Evolutionary conservation across 2,329 filamentous ascomycete genomes (phyloP).

Genomic region (Sarocladiaceae sp.): DNA sequence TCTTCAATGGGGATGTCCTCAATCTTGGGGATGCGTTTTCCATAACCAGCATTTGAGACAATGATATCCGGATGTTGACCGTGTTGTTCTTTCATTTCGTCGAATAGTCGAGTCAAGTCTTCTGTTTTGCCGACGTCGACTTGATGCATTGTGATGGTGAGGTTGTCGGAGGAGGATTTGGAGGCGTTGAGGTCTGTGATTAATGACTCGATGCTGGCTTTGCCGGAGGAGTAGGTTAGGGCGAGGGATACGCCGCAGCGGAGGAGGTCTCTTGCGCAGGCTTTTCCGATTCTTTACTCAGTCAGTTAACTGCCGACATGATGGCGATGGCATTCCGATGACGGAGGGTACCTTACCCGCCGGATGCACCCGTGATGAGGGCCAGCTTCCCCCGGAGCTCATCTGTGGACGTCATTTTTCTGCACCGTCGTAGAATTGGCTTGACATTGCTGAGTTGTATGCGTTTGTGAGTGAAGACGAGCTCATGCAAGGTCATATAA

Average conservation of each 20-base stretch:
- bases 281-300: constrained; percentile 50
- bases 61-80: constrained; percentile 45
- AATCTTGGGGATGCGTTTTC: constrained; percentile 52
- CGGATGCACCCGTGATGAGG: constrained; percentile 4
- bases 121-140: constrained; percentile 52
- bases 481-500: too few species aligned
- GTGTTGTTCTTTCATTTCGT: constrained; percentile 49
- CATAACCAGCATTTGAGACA: constrained; percentile 63
- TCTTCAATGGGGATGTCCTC: constrained; percentile 59
- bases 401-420: neutral
- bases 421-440: too few species aligned
- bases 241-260: constrained; percentile 49
- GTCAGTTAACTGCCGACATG: too few species aligned
- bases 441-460: too few species aligned
- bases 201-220: constrained; percentile 40
- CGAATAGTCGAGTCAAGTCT: constrained; percentile 50
- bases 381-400: constrained; percentile 6
- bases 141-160: constrained; percentile 47
- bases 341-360: neutral
- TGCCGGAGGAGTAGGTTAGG: constrained; percentile 53
- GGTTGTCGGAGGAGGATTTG: constrained; percentile 22
- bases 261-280: constrained; percentile 53
- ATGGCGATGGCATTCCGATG: too few species aligned
- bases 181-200: constrained; percentile 32
- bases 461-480: too few species aligned